Conservation (phyloP, 2,329 filamentous ascomycete species). For the Escovopsis sp. region DNA sequence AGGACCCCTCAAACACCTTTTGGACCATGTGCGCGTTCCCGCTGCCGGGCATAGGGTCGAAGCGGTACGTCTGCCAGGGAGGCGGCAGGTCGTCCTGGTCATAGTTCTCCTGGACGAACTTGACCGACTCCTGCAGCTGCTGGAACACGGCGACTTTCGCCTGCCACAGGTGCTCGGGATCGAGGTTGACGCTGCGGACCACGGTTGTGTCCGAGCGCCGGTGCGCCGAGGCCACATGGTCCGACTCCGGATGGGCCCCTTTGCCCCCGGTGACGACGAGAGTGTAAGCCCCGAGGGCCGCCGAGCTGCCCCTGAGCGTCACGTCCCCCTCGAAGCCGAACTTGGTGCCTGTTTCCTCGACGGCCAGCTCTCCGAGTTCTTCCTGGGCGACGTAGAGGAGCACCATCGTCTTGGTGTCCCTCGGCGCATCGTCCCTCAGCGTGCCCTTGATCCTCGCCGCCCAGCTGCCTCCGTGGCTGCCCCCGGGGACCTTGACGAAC, state of each 20-base stretch:
- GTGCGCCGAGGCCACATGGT: conserved; percentile 49
- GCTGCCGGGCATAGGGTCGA: conserved; percentile 49
- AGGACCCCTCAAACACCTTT: conserved; percentile 78
- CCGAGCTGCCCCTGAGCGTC: conserved; percentile 53
- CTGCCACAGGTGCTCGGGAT: conserved; percentile 67
- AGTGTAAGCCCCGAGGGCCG: conserved; percentile 64
- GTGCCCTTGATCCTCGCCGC: conserved; percentile 74
- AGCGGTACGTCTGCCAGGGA: conserved; percentile 71
- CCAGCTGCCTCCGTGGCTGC: conserved; percentile 79
- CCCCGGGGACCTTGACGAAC: conserved; percentile 85
- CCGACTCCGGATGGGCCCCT: conserved; percentile 44
- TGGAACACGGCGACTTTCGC: conserved; percentile 50
- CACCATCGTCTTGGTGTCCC: conserved; percentile 57
- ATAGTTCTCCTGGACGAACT: conserved; percentile 32
- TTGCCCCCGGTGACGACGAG: conserved; percentile 61
- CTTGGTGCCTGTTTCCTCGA: conserved; percentile 34
- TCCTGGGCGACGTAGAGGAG: conserved; percentile 76
- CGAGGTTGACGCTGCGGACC: conserved; percentile 55
- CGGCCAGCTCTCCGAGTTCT: conserved; percentile 50
- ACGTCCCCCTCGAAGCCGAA: conserved; percentile 45
- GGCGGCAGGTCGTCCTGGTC: conserved; percentile 57
- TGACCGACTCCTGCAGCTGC: conserved; percentile 36
- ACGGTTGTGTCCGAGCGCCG: conserved; percentile 65
- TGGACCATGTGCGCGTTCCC: conserved; percentile 84
- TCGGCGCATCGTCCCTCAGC: conserved; percentile 52